Percentiles rank a stretch among this genome's conserved stretches.
Evolutionary conservation across 202 grass and related monocot species (phyloP).

Genomic region (Musa balbisiana): DNA sequence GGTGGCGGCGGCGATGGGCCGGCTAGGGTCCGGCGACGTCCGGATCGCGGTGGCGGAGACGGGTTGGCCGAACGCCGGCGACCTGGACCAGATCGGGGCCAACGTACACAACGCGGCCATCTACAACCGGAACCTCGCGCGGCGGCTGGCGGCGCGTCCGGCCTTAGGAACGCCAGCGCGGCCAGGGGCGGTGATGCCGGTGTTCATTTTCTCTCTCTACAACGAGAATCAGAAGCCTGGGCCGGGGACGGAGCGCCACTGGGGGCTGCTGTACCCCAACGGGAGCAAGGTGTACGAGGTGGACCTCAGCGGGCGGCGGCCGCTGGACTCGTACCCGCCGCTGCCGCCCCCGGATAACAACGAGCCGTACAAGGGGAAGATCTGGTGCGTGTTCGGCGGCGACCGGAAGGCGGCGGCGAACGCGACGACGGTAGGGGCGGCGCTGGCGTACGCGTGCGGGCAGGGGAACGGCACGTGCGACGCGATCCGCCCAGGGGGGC

Average conservation of each 20-base stretch:
- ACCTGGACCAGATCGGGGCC: conserved; percentile 48
- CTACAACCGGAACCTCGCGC: conserved; percentile 63
- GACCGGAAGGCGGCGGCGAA: conserved; percentile 17
- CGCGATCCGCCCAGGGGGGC: conserved; percentile 23
- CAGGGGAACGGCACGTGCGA: conserved; percentile 33
- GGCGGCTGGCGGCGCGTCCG: conserved; percentile 20
- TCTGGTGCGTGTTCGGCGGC: conserved; percentile 41
- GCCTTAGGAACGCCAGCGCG: conserved; percentile 33
- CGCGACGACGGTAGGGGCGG: conserved; percentile 21
- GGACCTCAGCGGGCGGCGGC: conserved; percentile 25
- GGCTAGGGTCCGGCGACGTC: conserved; percentile 52
- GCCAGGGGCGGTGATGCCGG: conserved; percentile 29
- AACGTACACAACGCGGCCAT: conserved; percentile 46
- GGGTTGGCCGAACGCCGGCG: conserved; percentile 44
- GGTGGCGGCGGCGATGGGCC: conserved; percentile 44
- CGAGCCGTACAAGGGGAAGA: conserved; percentile 30
- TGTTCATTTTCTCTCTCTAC: conserved; percentile 52
- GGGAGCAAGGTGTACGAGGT: conserved; percentile 39
- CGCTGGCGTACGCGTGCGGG: conserved; percentile 25
- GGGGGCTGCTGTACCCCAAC: conserved; percentile 54
- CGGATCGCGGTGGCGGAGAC: conserved; percentile 54
- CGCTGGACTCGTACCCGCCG: conserved; percentile 27
- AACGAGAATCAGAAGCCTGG: conserved; percentile 48
- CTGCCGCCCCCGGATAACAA: conserved; percentile 40
- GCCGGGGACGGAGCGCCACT: conserved; percentile 36